These are phyloP conservation scores for Macaranga tanarius DNA, from an alignment of 441 rosid species.

Conservation along the genomic window DNA sequence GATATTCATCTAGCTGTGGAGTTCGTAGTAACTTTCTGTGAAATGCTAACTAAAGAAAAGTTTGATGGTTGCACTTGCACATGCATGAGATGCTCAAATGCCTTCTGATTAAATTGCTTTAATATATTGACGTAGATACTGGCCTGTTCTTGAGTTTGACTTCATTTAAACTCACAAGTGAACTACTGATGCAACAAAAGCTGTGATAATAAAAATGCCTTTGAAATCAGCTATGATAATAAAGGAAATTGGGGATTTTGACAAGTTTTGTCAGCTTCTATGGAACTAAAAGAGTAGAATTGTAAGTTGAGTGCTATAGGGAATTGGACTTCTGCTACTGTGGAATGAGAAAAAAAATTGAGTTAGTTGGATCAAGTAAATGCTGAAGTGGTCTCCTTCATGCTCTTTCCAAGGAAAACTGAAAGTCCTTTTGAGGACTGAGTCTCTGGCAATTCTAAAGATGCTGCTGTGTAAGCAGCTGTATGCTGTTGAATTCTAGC, in stretches of 20 bases:
- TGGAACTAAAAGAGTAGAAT: not conserved
- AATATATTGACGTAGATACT: conserved; percentile 1
- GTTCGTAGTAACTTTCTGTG: not conserved
- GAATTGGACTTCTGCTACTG: not conserved
- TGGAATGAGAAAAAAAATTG: not conserved
- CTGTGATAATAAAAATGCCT: not conserved
- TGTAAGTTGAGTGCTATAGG: not conserved
- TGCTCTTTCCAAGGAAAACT: not conserved
- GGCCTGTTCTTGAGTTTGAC: not conserved
- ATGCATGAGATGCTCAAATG: not conserved
- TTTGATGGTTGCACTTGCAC: not conserved
- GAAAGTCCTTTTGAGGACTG: not conserved
- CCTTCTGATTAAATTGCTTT: not conserved
- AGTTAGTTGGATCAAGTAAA: not conserved
- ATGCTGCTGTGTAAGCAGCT: not conserved
- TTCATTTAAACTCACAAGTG: not conserved
- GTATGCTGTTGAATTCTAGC: not conserved
- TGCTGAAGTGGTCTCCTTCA: not conserved
- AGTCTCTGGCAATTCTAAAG: not conserved
- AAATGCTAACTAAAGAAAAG: not conserved
- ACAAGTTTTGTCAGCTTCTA: not conserved
- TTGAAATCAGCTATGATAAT: not conserved
- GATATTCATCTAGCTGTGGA: not conserved
- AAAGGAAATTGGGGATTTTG: not conserved
- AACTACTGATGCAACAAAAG: not conserved